Evolutionary conservation across 108 stramenopile genomes (phyloP).

Genomic region (Bacterosira constricta): DNA sequence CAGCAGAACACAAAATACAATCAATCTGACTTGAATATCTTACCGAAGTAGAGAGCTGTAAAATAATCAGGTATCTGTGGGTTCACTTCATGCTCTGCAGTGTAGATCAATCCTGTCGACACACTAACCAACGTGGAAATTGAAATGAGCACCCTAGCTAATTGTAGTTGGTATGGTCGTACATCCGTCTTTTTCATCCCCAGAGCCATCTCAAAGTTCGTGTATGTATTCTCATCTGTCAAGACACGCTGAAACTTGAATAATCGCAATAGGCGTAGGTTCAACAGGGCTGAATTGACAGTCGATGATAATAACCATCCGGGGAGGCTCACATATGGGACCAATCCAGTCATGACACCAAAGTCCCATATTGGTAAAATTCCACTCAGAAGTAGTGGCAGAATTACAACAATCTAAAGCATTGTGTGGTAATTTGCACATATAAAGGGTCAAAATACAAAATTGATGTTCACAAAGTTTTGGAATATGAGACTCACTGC

Average conservation of each 20-base stretch:
- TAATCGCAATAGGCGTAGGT: constrained; percentile 66
- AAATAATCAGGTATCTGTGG: constrained; percentile 77
- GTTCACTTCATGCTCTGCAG: constrained; percentile 75
- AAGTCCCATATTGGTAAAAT: constrained; percentile 41
- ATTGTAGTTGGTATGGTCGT: constrained; percentile 69
- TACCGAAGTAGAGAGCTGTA: constrained; percentile 84
- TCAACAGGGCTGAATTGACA: constrained; percentile 57
- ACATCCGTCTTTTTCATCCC: constrained; percentile 56
- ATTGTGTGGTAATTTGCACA: background rate
- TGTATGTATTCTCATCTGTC: constrained; percentile 63
- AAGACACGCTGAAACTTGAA: constrained; percentile 77
- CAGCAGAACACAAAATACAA: too few relatives aligned
- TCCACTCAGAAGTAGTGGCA: constrained; percentile 42
- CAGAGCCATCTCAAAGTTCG: constrained; percentile 60
- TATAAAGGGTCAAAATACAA: background rate
- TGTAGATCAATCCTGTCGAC: constrained; percentile 79
- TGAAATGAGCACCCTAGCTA: constrained; percentile 75
- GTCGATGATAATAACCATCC: constrained; percentile 38
- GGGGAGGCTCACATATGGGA: constrained; percentile 41
- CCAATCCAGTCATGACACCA: constrained; percentile 36
- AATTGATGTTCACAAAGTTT: too few relatives aligned
- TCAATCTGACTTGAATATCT: too few relatives aligned
- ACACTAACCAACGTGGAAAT: constrained; percentile 79
- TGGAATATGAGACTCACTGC: constrained; percentile 33
- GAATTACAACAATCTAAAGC: constrained; percentile 31